Evolutionary conservation across 306 rosid species (phyloP), one percentile per base, ranked within the genome.

Genomic region (Dryas octopetala): DNA sequence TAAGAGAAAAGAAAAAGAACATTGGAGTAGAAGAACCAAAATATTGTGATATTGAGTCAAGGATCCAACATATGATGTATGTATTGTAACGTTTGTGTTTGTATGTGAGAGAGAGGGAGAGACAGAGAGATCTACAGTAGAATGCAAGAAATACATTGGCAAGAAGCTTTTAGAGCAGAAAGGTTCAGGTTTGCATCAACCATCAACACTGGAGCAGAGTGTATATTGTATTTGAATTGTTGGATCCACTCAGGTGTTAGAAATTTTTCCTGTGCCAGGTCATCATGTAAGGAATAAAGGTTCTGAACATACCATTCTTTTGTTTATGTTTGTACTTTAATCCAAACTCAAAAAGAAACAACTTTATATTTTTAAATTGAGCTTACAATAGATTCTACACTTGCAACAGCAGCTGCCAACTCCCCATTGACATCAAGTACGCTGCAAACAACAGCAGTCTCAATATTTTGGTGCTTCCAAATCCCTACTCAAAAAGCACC

Each of bases 351-450:
- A 6, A 74, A 7, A 12, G 13, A 32, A 74, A 71, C 70, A 62
- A 79, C 82, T 74, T 74, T 65, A 46, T 62, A 32, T 65, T 38
- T 43, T 19, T 47, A 71, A 62, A 66, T 64, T 76, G 65, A 74
- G 85, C 97, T 88, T 85, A 93, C 97, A 76, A 93, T 80, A 77
- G 96, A 88, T 73, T 87, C 92, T 65, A 91, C 92, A 83, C 91
- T 87, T 10, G 98, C 97, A 74, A 89, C 96, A 70, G 86, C 98
- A 68, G 91, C 91, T 48, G 91, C 90, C 74, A 86, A 78, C 83
- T 93, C 97, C 54, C 97, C 97, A 78, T 75, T 83, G 46, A 57
- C 70, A 86, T 91, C 93, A 84, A 91, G 87, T 87, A 93, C 55
- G 66, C 77, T 90, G 82, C 96, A 89, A 9, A 91, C 97, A 68